phyloP scores from a whole-genome alignment of 129 eudicot species.

The Pulicaria dysenterica region DNA sequence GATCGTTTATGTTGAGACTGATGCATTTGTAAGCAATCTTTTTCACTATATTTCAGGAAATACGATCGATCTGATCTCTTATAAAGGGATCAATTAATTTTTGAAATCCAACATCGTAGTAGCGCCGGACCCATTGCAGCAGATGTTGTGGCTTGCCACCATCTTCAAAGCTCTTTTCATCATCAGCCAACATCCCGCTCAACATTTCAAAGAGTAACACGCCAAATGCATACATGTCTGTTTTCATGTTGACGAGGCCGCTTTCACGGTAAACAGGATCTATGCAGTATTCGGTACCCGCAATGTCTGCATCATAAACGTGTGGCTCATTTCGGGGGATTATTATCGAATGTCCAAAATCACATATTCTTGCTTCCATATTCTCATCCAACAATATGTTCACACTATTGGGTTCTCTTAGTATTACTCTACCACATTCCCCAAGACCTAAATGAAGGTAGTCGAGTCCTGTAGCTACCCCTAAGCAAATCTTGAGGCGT shows the following conservation, averaged over 20 bases:
- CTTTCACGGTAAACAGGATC: not conserved
- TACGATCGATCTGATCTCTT: not conserved
- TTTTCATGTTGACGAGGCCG: not conserved
- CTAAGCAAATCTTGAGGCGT: not conserved
- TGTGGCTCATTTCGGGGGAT: not conserved
- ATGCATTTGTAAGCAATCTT: not conserved
- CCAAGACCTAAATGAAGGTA: not conserved
- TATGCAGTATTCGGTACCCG: not conserved
- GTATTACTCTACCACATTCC: not conserved
- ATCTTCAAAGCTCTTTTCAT: too few relatives aligned
- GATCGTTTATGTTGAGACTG: not conserved
- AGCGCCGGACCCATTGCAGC: not conserved
- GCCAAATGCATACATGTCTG: not conserved
- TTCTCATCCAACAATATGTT: slow-evolving; percentile 1
- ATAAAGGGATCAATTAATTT: not conserved
- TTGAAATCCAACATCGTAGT: not conserved
- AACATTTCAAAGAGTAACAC: not conserved
- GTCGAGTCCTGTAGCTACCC: too few relatives aligned
- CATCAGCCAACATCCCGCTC: not conserved
- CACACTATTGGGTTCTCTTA: not conserved
- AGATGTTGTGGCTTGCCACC: not conserved
- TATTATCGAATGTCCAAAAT: not conserved
- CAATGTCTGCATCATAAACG: not conserved
- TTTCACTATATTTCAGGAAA: not conserved
- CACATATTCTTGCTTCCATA: not conserved